These are phyloP conservation scores for Chernovozyma aurita DNA, from an alignment of 1,139 yeast genomes.

Conservation along the genomic window DNA sequence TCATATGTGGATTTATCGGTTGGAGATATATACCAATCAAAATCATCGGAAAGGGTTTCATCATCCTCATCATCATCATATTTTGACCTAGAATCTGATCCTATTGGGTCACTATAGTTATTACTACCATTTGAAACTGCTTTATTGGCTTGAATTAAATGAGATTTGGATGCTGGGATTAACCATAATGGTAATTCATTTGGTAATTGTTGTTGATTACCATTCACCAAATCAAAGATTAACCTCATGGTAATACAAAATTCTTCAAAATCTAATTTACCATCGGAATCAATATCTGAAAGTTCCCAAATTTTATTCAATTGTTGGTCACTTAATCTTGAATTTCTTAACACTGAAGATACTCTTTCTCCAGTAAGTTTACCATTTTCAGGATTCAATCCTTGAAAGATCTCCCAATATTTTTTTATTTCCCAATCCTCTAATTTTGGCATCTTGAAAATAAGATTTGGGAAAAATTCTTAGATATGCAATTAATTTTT, in stretches of 20 bases:
- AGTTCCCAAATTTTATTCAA: conserved; percentile 85
- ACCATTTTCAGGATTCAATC: conserved; percentile 75
- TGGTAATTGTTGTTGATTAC: conserved; percentile 63
- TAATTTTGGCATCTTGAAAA: conserved; percentile 48
- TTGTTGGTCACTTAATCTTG: conserved; percentile 72
- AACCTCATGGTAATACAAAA: conserved; percentile 96
- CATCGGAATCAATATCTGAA: conserved; percentile 91
- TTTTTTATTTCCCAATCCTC: conserved; percentile 95
- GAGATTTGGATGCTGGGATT: conserved; percentile 83
- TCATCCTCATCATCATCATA: conserved; percentile 53
- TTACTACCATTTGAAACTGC: conserved; percentile 47
- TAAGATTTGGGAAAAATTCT: neutral
- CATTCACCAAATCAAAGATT: conserved; percentile 85
- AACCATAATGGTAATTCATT: conserved; percentile 81
- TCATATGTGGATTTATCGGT: conserved; percentile 77
- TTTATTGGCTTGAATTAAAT: conserved; percentile 73
- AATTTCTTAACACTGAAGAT: conserved; percentile 81
- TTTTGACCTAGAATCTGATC: conserved; percentile 23
- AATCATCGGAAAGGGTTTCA: conserved; percentile 56
- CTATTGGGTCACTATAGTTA: conserved; percentile 16
- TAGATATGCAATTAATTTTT: neutral
- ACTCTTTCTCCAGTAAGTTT: conserved; percentile 83
- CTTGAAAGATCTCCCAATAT: conserved; percentile 95
- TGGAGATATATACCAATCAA: conserved; percentile 97
- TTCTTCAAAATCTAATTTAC: conserved; percentile 90